These are phyloP conservation scores for Wakefieldia striispora DNA, from an alignment of 768 basidiomycete genomes.

Conservation along the genomic window DNA sequence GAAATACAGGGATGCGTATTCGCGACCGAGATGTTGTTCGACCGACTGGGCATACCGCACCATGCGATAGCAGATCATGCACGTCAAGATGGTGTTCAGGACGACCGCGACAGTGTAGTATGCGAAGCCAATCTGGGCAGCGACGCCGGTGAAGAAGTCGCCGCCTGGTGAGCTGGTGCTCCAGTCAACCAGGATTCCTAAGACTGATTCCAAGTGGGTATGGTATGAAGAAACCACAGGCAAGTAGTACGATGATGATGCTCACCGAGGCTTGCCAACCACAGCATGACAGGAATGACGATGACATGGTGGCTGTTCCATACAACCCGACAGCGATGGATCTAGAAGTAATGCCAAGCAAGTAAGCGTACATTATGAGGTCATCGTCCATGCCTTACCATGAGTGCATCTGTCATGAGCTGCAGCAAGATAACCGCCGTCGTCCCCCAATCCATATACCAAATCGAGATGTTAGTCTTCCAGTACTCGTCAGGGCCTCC, in stretches of 20 bases:
- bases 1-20: conserved; percentile 20
- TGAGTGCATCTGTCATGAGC: conserved; percentile 34
- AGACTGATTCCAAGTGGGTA: neutral
- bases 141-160: conserved; percentile 15
- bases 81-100: conserved; percentile 18
- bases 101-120: conserved; percentile 17
- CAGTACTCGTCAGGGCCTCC: conserved; percentile 36
- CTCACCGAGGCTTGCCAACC: conserved; percentile 24
- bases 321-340: conserved; percentile 39
- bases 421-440: conserved; percentile 28
- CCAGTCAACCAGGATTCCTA: conserved; percentile 16
- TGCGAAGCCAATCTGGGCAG: conserved; percentile 10
- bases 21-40: conserved; percentile 9
- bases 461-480: conserved; percentile 17
- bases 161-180: conserved; percentile 14
- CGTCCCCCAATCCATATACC: conserved; percentile 30
- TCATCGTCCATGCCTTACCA: conserved; percentile 7
- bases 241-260: no score
- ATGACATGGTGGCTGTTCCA: conserved; percentile 23
- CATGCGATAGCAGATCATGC: conserved; percentile 22
- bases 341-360: conserved; percentile 24
- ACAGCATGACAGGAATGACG: conserved; percentile 18
- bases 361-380: neutral
- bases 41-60: conserved; percentile 8
- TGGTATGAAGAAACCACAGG: neutral